Evolutionary conservation across 2,329 filamentous ascomycete species (phyloP).

Genomic region (Periconia sp.): DNA sequence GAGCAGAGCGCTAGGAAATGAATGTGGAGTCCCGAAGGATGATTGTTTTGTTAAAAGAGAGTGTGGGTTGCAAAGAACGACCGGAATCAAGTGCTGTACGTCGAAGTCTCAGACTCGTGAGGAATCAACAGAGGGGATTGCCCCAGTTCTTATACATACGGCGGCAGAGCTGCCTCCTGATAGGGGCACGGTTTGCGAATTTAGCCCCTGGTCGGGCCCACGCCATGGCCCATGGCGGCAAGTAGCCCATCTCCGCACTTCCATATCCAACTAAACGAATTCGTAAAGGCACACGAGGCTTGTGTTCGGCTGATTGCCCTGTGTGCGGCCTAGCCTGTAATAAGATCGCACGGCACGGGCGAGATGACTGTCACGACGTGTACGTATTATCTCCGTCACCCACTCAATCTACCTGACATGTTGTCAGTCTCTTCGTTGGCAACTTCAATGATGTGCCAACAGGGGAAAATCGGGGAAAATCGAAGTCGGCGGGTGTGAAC

Average conservation of each 20-base stretch:
- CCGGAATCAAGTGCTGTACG: slow-evolving; percentile 21
- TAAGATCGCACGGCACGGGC: not conserved
- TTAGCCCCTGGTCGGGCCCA: not conserved
- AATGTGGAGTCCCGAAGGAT: slow-evolving; percentile 29
- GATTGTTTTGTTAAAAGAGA: slow-evolving; percentile 9
- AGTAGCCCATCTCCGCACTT: slow-evolving; percentile 6
- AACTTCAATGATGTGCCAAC: not conserved
- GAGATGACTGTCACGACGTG: not conserved
- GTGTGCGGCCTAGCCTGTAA: not conserved
- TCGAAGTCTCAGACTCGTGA: slow-evolving; percentile 40
- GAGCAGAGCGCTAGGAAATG: slow-evolving; percentile 20
- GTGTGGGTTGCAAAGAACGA: slow-evolving; percentile 29
- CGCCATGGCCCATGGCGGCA: not conserved
- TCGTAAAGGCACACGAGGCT: not conserved
- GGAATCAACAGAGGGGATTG: slow-evolving; percentile 14
- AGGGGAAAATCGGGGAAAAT: not conserved
- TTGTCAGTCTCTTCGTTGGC: not conserved
- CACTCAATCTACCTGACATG: not conserved
- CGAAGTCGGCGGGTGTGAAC: not conserved
- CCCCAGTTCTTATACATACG: slow-evolving; percentile 5
- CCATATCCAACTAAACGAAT: slow-evolving; percentile 1
- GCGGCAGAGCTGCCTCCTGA: not conserved
- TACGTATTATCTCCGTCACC: not conserved
- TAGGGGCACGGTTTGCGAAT: not conserved
- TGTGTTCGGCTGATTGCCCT: not conserved